Conservation (phyloP, 2,329 filamentous ascomycete species). For the Xylariaceae sp. region DNA sequence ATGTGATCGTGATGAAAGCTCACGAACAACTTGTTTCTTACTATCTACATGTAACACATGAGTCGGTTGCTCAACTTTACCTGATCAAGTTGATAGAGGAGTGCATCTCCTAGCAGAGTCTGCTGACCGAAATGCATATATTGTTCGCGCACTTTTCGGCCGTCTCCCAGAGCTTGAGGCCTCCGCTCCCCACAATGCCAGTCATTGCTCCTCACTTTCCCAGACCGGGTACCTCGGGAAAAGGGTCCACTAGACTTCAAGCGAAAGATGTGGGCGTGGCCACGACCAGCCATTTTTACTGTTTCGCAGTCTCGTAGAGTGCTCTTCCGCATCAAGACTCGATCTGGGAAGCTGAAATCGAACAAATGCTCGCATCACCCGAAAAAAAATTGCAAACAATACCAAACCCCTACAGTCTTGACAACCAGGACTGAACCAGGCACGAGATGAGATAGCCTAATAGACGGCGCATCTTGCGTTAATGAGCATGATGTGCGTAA, state of each 20-base stretch:
- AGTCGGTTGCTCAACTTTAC: no score
- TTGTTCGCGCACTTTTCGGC: no score
- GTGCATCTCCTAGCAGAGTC: constrained; percentile 17
- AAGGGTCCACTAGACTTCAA: background rate
- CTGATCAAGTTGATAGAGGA: constrained; percentile 22
- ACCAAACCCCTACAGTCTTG: no score
- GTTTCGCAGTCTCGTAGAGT: background rate
- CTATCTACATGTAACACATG: no score
- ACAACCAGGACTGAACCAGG: no score
- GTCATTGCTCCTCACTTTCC: constrained; percentile 11
- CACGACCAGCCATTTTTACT: background rate
- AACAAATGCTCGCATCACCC: no score
- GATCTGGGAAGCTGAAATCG: background rate
- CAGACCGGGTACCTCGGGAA: background rate
- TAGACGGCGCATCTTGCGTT: background rate
- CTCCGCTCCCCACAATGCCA: constrained; percentile 24
- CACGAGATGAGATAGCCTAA: constrained; percentile 3
- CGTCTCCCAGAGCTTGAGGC: constrained; percentile 20
- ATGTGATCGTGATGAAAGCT: no score
- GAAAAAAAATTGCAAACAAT: no score
- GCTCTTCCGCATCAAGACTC: background rate
- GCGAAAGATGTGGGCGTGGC: constrained; percentile 1
- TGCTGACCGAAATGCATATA: constrained; percentile 21
- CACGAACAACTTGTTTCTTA: no score
- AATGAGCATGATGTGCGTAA: constrained; percentile 17